phyloP scores from a whole-genome alignment of 2,329 filamentous ascomycete species.

The Pleurostoma richardsiae region DNA sequence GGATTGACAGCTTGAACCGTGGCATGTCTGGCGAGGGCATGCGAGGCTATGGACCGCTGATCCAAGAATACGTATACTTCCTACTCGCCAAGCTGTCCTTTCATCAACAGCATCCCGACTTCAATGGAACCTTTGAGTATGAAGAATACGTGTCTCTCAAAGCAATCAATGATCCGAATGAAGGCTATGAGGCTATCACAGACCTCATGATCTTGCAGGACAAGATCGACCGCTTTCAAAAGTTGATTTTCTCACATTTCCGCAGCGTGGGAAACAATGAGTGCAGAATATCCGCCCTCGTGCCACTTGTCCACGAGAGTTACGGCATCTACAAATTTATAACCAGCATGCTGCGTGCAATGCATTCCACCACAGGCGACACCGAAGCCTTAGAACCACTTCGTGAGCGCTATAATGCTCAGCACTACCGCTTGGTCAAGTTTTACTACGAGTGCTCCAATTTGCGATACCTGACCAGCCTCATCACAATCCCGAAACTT shows the following conservation, averaged over 20 bases:
- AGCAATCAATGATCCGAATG: slow-evolving; percentile 97
- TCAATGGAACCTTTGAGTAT: slow-evolving; percentile 98
- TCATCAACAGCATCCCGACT: slow-evolving; percentile 93
- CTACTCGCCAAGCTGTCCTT: slow-evolving; percentile 93
- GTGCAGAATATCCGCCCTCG: slow-evolving; percentile 88
- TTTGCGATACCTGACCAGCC: slow-evolving; percentile 87
- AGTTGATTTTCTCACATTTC: slow-evolving; percentile 97
- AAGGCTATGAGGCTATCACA: slow-evolving; percentile 93
- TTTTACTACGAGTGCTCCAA: slow-evolving; percentile 99
- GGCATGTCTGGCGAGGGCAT: slow-evolving; percentile 79
- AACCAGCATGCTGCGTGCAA: slow-evolving; percentile 96
- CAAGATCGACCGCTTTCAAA: slow-evolving; percentile 98
- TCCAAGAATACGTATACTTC: slow-evolving; percentile 95
- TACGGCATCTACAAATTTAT: slow-evolving; percentile 99
- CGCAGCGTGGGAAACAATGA: slow-evolving; percentile 89
- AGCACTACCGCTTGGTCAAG: slow-evolving; percentile 92
- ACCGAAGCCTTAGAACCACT: slow-evolving; percentile 88
- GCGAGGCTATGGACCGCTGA: slow-evolving; percentile 85
- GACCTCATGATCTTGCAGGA: slow-evolving; percentile 96
- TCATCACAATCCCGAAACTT: slow-evolving; percentile 94
- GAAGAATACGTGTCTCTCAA: slow-evolving; percentile 98
- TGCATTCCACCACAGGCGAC: slow-evolving; percentile 94
- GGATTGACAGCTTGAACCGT: slow-evolving; percentile 88
- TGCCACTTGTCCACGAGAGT: slow-evolving; percentile 92
- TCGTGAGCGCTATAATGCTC: slow-evolving; percentile 83